Conservation (phyloP, 1,284 basidiomycete genomes). For the Grifola frondosa region DNA sequence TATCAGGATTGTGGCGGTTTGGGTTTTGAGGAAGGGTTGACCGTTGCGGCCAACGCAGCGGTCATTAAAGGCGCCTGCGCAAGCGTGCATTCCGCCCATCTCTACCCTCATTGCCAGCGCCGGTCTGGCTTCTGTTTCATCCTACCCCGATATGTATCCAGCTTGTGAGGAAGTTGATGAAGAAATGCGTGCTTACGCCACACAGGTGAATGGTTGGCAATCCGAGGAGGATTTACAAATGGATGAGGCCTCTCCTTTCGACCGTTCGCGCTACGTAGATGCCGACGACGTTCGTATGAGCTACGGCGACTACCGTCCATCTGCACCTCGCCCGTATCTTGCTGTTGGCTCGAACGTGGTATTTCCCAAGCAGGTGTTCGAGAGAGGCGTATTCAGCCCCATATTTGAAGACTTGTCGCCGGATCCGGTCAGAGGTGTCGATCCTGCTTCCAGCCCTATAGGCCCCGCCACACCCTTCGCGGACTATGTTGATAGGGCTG, state of each 20-base stretch:
- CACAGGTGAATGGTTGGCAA: constrained; percentile 25
- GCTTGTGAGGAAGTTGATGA: constrained; percentile 41
- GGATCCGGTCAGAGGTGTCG: constrained; percentile 46
- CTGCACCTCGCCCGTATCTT: constrained; percentile 12
- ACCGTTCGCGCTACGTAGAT: constrained; percentile 30
- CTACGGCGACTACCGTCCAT: constrained; percentile 4
- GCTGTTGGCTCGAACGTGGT: constrained; percentile 4
- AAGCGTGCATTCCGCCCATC: constrained; percentile 80
- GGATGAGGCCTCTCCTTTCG: constrained; percentile 26
- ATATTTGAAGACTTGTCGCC: constrained; percentile 66
- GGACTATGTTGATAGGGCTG: constrained; percentile 69
- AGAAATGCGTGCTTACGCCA: constrained; percentile 36
- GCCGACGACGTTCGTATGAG: constrained; percentile 13
- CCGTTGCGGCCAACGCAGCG: constrained; percentile 56
- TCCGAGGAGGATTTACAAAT: constrained; percentile 21
- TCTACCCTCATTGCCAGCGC: constrained; percentile 29
- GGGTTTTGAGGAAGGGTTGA: constrained; percentile 75
- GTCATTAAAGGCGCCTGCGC: constrained; percentile 82
- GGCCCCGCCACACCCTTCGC: constrained; percentile 74
- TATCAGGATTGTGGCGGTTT: constrained; percentile 25
- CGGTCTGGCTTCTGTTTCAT: constrained; percentile 7
- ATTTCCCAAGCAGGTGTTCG: constrained; percentile 28
- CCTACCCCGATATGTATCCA: constrained; percentile 19
- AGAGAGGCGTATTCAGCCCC: constrained; percentile 58
- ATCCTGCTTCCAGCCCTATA: constrained; percentile 62